Conservation (phyloP, 176 grass and related monocot species). For the Juncus inflexus region DNA sequence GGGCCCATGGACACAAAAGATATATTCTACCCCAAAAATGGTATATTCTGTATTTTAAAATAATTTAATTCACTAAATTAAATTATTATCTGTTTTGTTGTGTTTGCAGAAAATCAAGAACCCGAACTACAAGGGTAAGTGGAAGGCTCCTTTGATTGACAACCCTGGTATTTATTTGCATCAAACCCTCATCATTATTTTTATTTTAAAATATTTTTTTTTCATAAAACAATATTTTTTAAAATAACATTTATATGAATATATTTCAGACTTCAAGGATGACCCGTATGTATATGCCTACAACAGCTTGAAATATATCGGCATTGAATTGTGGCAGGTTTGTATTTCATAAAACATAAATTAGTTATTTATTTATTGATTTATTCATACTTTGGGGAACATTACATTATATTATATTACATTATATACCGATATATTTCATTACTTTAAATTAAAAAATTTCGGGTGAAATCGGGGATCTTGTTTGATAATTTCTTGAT, state of each 20-base stretch:
- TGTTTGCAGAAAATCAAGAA: conserved; percentile 88
- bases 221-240: background rate
- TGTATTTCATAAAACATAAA: background rate
- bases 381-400: background rate
- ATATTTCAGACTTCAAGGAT: conserved; percentile 81
- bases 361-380: background rate
- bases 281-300: conserved; percentile 79
- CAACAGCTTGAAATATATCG: conserved; percentile 73
- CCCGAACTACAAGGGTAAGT: conserved; percentile 89
- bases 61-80: background rate
- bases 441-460: background rate
- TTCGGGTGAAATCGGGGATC: conserved; percentile 84
- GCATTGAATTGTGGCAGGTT: conserved; percentile 98
- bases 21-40: conserved; percentile 15
- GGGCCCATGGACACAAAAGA: conserved; percentile 90
- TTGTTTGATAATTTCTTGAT: conserved; percentile 89
- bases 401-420: no score
- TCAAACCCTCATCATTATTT: background rate
- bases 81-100: conserved; percentile 6
- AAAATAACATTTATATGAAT: background rate
- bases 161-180: conserved; percentile 65
- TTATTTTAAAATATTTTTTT: no score
- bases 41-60: background rate
- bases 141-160: conserved; percentile 93
- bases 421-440: background rate